phyloP scores from a whole-genome alignment of 2,329 filamentous ascomycete genomes.

The Aspergillus tamarii region DNA sequence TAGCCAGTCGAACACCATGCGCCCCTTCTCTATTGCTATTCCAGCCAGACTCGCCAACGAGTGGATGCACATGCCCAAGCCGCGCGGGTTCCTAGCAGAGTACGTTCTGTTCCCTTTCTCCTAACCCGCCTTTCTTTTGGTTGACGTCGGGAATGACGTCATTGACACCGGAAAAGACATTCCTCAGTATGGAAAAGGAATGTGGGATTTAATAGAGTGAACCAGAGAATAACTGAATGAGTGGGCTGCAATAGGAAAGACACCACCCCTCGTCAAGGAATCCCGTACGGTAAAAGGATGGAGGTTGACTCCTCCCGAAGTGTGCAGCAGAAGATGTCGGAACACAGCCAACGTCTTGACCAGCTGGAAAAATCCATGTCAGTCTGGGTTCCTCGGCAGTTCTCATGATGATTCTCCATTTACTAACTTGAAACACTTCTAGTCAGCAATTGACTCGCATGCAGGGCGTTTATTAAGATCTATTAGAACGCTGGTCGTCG shows the following conservation, averaged over 20 bases:
- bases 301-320: slow-evolving; percentile 26
- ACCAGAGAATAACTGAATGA: neutral
- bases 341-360: slow-evolving; percentile 28
- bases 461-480: neutral
- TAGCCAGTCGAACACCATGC: slow-evolving; percentile 11
- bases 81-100: slow-evolving; percentile 30
- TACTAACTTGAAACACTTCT: neutral
- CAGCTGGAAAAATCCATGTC: slow-evolving; percentile 33
- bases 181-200: neutral
- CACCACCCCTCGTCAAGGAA: slow-evolving; percentile 24
- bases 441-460: neutral
- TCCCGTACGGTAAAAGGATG: slow-evolving; percentile 22
- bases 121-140: neutral
- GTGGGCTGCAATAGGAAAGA: slow-evolving; percentile 21
- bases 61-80: slow-evolving; percentile 23
- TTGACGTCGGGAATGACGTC: slow-evolving; percentile 24
- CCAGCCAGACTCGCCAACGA: slow-evolving; percentile 29
- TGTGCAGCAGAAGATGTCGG: slow-evolving; percentile 26
- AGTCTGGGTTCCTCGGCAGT: neutral
- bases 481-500: neutral
- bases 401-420: neutral
- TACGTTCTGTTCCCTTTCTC: slow-evolving; percentile 17
- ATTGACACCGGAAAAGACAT: neutral
- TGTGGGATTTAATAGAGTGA: neutral
- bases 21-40: slow-evolving; percentile 23